Conservation (phyloP, 768 basidiomycete species). For the Suillus subluteus region DNA sequence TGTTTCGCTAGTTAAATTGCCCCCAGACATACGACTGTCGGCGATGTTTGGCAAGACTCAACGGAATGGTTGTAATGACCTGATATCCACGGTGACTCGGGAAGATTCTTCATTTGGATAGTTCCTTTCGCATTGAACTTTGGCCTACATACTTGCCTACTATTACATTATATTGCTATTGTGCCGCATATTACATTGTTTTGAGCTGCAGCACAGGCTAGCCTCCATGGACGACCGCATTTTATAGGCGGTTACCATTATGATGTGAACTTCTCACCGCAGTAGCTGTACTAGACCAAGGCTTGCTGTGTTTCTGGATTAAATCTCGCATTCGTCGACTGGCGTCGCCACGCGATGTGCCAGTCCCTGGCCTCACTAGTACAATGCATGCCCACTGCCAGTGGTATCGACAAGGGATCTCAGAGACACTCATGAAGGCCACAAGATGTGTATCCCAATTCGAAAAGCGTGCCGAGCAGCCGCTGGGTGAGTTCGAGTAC, state of each 20-base stretch:
- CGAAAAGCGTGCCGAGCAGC: too few relatives aligned
- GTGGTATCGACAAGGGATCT: background rate
- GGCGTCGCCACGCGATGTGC: background rate
- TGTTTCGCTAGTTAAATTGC: slow-evolving; percentile 79
- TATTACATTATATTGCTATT: slow-evolving; percentile 6
- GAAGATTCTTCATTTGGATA: slow-evolving; percentile 6
- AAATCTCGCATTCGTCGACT: background rate
- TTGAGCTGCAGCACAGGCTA: background rate
- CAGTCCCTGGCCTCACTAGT: background rate
- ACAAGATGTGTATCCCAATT: background rate
- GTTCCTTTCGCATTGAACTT: background rate
- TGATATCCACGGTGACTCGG: slow-evolving; percentile 9
- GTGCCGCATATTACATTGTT: background rate
- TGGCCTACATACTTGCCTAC: slow-evolving; percentile 2
- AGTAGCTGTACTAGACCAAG: background rate
- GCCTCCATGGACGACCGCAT: background rate
- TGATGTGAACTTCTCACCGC: background rate
- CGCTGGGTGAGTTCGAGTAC: too few relatives aligned
- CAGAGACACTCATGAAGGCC: background rate
- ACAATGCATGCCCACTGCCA: background rate
- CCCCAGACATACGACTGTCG: slow-evolving; percentile 50
- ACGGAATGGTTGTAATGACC: slow-evolving; percentile 9
- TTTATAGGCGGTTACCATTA: background rate
- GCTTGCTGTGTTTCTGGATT: background rate
- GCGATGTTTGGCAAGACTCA: slow-evolving; percentile 23